phyloP scores from a whole-genome alignment of 73 alveolate genomes.

The Paramecium sexaurelia region DNA sequence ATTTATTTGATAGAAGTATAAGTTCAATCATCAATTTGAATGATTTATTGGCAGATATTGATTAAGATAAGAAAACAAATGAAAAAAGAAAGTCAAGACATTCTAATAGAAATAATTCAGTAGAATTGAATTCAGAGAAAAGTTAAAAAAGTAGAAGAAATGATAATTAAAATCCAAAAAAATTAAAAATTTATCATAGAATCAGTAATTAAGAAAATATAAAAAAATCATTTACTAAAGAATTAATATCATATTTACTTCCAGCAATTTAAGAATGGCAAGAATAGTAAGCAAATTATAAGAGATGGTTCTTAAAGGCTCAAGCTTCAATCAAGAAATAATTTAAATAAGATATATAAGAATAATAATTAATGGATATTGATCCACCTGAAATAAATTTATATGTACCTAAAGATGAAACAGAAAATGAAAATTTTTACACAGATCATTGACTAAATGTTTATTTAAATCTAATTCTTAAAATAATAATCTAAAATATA shows the following conservation, averaged over 20 bases:
- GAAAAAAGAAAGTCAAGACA: constrained; percentile 15
- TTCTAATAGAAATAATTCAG: constrained; percentile 37
- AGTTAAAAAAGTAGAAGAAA: neutral
- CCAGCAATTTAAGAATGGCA: constrained; percentile 41
- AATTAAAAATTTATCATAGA: constrained; percentile 4
- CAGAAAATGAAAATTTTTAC: constrained; percentile 12
- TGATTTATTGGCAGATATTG: constrained; percentile 7
- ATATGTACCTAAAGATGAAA: constrained; percentile 46
- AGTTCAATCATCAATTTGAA: constrained; percentile 2
- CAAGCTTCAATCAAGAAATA: neutral
- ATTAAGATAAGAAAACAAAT: neutral
- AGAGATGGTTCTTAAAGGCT: constrained; percentile 14
- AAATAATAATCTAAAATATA: neutral
- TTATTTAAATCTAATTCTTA: neutral
- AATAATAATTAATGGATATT: constrained; percentile 11
- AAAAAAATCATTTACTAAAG: neutral
- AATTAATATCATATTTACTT: neutral
- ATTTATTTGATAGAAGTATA: neutral
- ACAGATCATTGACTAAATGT: neutral
- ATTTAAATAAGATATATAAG: neutral
- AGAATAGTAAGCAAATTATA: constrained; percentile 32
- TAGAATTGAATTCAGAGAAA: neutral
- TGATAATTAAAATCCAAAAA: neutral
- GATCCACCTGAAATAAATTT: constrained; percentile 52
- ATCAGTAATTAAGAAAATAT: neutral